phyloP scores from a whole-genome alignment of 2,329 filamentous ascomycete species.

The Cladosporium halotolerans region DNA sequence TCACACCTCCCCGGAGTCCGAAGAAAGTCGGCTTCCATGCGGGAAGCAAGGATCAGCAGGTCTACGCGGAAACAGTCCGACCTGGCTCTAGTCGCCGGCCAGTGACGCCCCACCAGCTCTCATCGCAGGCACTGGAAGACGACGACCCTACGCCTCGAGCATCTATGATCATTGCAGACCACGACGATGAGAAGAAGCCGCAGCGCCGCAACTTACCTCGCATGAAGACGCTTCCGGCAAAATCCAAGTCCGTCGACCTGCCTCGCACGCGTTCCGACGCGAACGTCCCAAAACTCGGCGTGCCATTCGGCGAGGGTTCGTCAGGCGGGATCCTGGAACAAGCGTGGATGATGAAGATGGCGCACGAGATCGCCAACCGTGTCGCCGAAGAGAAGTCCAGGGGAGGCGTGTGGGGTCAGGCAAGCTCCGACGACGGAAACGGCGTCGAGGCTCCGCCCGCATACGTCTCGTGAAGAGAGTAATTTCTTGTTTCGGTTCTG shows the following conservation, averaged over 20 bases:
- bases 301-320: constrained; percentile 16
- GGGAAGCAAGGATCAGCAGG: constrained; percentile 1
- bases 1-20: constrained; percentile 47
- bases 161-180: constrained; percentile 2
- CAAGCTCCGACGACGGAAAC: not conserved
- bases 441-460: constrained; percentile 28
- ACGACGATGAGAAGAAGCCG: constrained; percentile 1
- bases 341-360: constrained; percentile 89
- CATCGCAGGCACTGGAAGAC: constrained; percentile 2
- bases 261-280: constrained; percentile 18
- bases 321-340: constrained; percentile 61
- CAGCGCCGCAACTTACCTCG: constrained; percentile 16
- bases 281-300: constrained; percentile 20
- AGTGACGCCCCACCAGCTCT: constrained; percentile 14
- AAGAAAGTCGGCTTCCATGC: constrained; percentile 29
- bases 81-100: constrained; percentile 11
- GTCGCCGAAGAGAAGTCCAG: constrained; percentile 76
- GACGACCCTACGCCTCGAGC: constrained; percentile 13
- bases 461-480: constrained; percentile 26
- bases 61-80: not conserved
- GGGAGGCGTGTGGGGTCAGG: constrained; percentile 17
- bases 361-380: constrained; percentile 78
- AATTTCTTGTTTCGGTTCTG: not conserved
- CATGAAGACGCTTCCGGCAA: constrained; percentile 16
- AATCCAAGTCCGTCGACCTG: constrained; percentile 9